These are phyloP conservation scores for Psilocybe subaeruginosa DNA, from an alignment of 768 basidiomycete species.

Conservation along the genomic window DNA sequence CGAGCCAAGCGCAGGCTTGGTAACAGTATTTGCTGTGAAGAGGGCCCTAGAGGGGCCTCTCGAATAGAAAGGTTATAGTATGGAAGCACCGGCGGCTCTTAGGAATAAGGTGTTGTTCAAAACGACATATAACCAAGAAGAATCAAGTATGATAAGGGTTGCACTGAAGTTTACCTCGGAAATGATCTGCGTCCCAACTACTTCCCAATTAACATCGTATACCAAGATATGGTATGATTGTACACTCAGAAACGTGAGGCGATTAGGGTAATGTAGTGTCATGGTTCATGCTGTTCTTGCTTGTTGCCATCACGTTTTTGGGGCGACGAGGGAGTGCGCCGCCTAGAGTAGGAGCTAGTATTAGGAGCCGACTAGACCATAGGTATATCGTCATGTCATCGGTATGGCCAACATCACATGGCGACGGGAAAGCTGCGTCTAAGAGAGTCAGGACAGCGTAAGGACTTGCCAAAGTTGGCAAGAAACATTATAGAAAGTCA, in stretches of 20 bases:
- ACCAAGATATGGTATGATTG: neutral
- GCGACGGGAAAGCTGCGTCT: neutral
- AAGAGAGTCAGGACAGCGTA: neutral
- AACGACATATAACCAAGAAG: too few relatives aligned
- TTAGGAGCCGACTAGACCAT: too few relatives aligned
- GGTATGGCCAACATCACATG: neutral
- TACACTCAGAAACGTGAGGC: neutral
- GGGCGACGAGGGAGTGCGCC: neutral
- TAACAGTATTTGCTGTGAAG: too few relatives aligned
- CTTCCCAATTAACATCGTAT: too few relatives aligned
- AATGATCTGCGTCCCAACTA: neutral
- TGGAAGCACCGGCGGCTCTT: neutral
- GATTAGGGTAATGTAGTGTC: neutral
- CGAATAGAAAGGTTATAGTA: neutral
- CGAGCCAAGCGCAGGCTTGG: too few relatives aligned
- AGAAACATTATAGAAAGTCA: neutral
- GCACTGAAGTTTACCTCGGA: neutral
- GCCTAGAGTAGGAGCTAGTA: neutral
- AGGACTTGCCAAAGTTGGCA: neutral
- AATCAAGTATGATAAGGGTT: too few relatives aligned
- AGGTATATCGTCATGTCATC: neutral
- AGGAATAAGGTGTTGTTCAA: neutral
- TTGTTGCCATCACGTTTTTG: neutral
- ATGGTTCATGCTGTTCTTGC: neutral
- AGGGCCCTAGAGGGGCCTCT: neutral